Base-by-base conservation (phyloP, 2,329 filamentous ascomycete species). In the Alternaria alternata region DNA sequence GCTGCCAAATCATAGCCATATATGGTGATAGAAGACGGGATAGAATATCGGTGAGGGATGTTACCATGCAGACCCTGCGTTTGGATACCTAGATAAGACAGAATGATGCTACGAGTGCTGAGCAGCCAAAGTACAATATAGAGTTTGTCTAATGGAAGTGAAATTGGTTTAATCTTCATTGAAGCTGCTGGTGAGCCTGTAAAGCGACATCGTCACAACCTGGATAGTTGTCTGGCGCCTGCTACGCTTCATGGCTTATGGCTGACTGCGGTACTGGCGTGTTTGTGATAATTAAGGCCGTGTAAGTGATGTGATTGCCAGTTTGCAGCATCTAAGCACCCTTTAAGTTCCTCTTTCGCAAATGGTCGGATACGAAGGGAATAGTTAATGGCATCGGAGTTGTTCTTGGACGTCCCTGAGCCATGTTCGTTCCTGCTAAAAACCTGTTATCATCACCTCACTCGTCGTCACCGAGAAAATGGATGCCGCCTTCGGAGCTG, bases 141-240 rank as follows among this genome's bases (percentile, higher is more conserved):
- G 20, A 0, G 1, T 18, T 1, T 22, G 22, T 41, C 4, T 5
- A 41, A 12, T 0, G 0, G 18, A 22, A 3, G 38, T 22, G 38
- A 41, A 1, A 22, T 41, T 0, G 18, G 5, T 5, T 41, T 7
- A 3, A 12, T 22, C 11, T 14, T 7, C 8, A 22, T 20, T 5
- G 9, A 22, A 41, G 38, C 0, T n/a, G 18, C 5, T 41, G 18
- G 38, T 12, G 12, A 24, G 20, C 2, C 11, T 42, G 5, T 24
- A 11, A 11, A 42, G 39, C 20, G 20, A 24, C 9, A 24, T 42
- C 5, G 14, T 5, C 12, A 22, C 9, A 4, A 18, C 38, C 18
- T 18, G 18, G 18, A 18, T 12, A 22, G 38, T 12, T 9, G 2
- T 22, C 18, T 12, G 2, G 22, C 3, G 38, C 18, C 18, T 14